Evolutionary conservation across 306 rosid species (phyloP), one percentile per base, ranked within the genome.

Genomic region (Acacia acuminata): DNA sequence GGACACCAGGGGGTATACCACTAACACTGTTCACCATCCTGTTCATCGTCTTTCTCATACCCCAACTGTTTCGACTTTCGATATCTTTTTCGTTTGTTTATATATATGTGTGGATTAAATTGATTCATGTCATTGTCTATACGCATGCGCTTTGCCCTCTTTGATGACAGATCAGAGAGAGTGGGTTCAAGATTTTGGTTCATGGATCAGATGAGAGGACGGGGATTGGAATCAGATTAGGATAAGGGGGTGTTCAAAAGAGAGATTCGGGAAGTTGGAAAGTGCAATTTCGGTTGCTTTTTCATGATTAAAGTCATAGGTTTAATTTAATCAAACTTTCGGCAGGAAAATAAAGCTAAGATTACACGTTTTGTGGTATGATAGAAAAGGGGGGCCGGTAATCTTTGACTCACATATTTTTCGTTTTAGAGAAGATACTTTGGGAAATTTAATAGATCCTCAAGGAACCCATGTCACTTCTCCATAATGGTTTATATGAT

Each of bases 191-290:
- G 58, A 44, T 44, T 71, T 71, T 4, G 8, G n/a, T 63, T 74
- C 10, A 64, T 20, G 38, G 32, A 70, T n/a, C 32, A 44, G 58
- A 10, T 14, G 47, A 8, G 73, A 12, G 17, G 32, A 42, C 45
- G 27, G 40, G 30, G 27, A 16, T 7, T 22, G 4, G 32, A 30
- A 53, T 56, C 24, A 81, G 72, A 81, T 72, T 81, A 55, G 85
- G 85, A 73, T 85, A 25, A 85, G 77, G 24, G 77, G 73, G 73
- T 79, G 75, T 65, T 85, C 24, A 74, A 61, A 67, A 78, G 65
- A 43, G 55, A 22, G 78, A 78, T 78, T 78, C 82, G 85, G 74
- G 11, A 67, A 81, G 81, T 75, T 75, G 69, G 2, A 78, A 85
- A 82, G 79, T 68, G 77, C 20, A 68, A 12, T 47, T 2, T 30